These are phyloP conservation scores for Monilinia laxa DNA, from an alignment of 2,329 filamentous ascomycete species.

Conservation along the genomic window DNA sequence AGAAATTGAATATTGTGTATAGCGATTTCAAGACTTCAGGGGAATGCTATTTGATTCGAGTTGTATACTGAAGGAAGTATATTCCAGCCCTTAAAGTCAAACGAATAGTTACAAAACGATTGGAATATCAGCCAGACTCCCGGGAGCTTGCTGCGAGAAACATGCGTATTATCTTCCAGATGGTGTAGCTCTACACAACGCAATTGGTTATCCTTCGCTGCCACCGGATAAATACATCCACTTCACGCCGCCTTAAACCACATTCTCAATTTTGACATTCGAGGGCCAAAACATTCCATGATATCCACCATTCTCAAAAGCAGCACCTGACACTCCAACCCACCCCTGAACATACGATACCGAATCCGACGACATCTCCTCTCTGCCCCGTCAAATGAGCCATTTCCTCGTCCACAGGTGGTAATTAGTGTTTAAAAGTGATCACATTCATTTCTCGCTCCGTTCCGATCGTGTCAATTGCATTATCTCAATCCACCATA, in stretches of 20 bases:
- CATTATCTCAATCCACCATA: neutral
- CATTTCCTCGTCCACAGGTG: neutral
- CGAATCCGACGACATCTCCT: slow-evolving; percentile 20
- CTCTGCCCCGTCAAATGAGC: slow-evolving; percentile 11
- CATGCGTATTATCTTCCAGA: neutral
- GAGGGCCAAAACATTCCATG: neutral
- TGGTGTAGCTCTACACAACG: neutral
- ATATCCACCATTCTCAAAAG: slow-evolving; percentile 1
- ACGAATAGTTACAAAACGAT: neutral
- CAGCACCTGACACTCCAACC: slow-evolving; percentile 16
- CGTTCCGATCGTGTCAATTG: neutral
- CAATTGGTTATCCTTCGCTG: slow-evolving; percentile 5
- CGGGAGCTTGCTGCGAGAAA: neutral
- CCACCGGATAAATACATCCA: slow-evolving; percentile 10
- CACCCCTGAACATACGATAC: slow-evolving; percentile 18
- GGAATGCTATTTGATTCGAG: neutral
- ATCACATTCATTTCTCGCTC: neutral
- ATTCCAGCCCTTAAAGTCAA: neutral
- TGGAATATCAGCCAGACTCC: neutral
- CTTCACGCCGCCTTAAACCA: slow-evolving; percentile 1
- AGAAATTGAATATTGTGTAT: neutral
- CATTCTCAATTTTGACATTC: too few species aligned
- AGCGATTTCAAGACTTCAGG: neutral
- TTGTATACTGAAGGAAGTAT: neutral
- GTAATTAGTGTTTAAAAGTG: neutral